Evolutionary conservation across 352 stramenopile species (phyloP), one percentile per base, ranked within the genome.

Genomic region (Pythium rishiriense): DNA sequence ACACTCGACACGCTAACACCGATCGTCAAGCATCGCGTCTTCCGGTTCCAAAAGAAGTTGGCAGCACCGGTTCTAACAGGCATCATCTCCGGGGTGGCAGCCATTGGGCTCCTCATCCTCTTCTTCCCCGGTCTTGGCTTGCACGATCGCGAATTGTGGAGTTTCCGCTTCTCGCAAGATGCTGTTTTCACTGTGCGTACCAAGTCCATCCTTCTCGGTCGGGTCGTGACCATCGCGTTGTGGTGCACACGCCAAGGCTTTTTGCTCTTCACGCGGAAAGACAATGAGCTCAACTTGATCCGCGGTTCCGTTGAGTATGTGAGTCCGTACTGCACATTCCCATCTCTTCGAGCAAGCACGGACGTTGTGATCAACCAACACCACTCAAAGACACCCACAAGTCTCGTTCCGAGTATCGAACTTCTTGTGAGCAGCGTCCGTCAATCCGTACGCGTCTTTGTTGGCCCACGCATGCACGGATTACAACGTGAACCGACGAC

Each of bases 241-340:
- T 62, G 55, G 55, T 62, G 55, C n/a, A 48, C 55, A 24, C 55
- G 55, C 4, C 55, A 62, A 46, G 43, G 9, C 2, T 62, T 37
- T 15, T 17, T 62, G 55, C 29, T 54, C 9, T 33, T 48, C 10
- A 62, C 42, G 17, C 42, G 55, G 12, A 24, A 15, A 0, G 55
- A 62, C 7, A 43, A 62, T 14, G 55, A 62, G 29, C 55, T 62
- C 29, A 62, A 45, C 31, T 52, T 54, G 42, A 62, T 62, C 10
- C 55, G 33, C n/a, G 55, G 55, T 12, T 22, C 21, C 19, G 14
- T 62, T 2, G 42, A 54, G 10, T 62, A 62, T 15, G 26, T 35
- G 42, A 62, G 26, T 21, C 55, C 55, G 6, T 64, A 39, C 33
- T 39, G 33, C 33, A 39, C 33, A 4, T 39, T 39, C 17, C 33